These are phyloP conservation scores for Rhynchospora tenuis DNA, from an alignment of 176 grass and related monocot genomes.

Conservation along the genomic window DNA sequence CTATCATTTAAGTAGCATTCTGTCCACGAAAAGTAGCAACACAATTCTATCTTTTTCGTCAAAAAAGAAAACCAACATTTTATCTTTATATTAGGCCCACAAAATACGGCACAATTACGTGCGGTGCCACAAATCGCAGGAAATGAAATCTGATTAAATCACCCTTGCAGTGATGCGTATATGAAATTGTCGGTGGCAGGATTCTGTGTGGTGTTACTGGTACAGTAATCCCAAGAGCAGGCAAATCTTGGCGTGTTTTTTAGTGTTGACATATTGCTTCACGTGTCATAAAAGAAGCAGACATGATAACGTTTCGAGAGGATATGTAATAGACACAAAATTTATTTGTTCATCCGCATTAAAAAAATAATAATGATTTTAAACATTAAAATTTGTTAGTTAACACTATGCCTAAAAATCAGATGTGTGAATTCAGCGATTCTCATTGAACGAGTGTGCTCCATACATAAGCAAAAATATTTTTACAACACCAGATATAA, in stretches of 20 bases:
- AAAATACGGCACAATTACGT: neutral
- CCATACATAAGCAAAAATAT: no score
- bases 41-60: neutral
- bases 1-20: neutral
- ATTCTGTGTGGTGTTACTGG: neutral
- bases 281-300: neutral
- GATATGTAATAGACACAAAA: no score
- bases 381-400: no score
- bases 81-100: neutral
- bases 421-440: no score
- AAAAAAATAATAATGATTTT: no score
- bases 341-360: no score
- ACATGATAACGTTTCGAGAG: neutral
- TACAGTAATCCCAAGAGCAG: neutral
- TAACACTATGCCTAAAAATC: no score
- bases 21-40: neutral
- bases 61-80: neutral
- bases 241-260: neutral
- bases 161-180: neutral
- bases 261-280: neutral
- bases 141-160: neutral
- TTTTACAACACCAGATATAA: no score
- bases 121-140: neutral
- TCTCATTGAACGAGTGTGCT: no score
- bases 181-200: slow-evolving; percentile 1